These are phyloP conservation scores for Penicillium roqueforti DNA, from an alignment of 495 filamentous ascomycete genomes.

Conservation along the genomic window DNA sequence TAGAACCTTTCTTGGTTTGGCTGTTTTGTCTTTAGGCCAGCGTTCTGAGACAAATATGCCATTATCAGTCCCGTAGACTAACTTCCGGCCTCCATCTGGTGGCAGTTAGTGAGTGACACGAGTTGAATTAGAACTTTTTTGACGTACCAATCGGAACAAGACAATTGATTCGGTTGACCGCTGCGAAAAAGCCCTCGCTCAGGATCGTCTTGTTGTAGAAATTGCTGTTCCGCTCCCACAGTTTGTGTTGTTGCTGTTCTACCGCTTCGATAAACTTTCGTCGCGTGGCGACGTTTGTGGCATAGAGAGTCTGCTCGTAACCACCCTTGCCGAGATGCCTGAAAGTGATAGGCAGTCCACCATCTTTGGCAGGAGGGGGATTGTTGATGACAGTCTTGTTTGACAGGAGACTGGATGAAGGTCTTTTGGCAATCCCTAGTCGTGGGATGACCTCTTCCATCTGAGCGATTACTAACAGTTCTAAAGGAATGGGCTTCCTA, in stretches of 20 bases:
- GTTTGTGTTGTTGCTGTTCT: constrained; percentile 78
- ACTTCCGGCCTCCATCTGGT: constrained; percentile 85
- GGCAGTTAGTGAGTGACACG: constrained; percentile 29
- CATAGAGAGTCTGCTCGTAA: constrained; percentile 90
- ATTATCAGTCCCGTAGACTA: constrained; percentile 88
- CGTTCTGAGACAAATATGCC: constrained; percentile 91
- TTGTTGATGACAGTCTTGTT: constrained; percentile 56
- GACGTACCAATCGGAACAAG: constrained; percentile 79
- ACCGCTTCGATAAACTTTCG: constrained; percentile 97
- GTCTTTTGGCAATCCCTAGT: constrained; percentile 73
- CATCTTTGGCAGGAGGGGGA: constrained; percentile 60
- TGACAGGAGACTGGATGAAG: constrained; percentile 81
- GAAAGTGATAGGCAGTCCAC: constrained; percentile 89
- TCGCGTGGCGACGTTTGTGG: constrained; percentile 61
- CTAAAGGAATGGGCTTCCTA: constrained; percentile 90
- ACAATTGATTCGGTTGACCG: constrained; percentile 82
- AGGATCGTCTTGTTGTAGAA: constrained; percentile 90
- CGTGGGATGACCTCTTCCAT: constrained; percentile 93
- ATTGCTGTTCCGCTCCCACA: constrained; percentile 76
- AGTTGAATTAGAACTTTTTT: neutral
- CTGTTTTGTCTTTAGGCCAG: constrained; percentile 73
- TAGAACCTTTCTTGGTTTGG: constrained; percentile 75
- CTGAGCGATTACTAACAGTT: constrained; percentile 87
- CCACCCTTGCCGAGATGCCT: constrained; percentile 94
- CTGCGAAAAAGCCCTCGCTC: constrained; percentile 78